These are phyloP conservation scores for Zygosaccharomyces gambellarensis DNA, from an alignment of 805 yeast species.

Conservation along the genomic window DNA sequence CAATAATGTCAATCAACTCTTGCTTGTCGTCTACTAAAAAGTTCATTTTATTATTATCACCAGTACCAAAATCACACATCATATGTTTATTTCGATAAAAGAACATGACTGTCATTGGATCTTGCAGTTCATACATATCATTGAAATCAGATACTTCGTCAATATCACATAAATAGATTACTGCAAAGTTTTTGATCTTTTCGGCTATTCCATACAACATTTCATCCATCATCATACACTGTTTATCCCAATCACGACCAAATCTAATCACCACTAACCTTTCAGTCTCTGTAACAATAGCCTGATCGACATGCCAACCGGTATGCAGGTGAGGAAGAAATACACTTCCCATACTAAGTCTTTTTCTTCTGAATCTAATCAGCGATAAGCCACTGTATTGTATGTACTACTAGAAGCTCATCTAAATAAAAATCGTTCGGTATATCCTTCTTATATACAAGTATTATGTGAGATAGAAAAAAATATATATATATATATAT, in stretches of 20 bases:
- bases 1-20: slow-evolving; percentile 86
- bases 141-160: slow-evolving; percentile 88
- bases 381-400: not conserved
- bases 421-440: slow-evolving; percentile 4
- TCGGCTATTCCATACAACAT: slow-evolving; percentile 72
- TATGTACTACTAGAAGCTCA: not conserved
- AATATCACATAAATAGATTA: slow-evolving; percentile 80
- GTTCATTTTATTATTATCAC: slow-evolving; percentile 91
- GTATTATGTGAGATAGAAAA: not conserved
- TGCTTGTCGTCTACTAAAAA: slow-evolving; percentile 75
- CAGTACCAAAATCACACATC: slow-evolving; percentile 99
- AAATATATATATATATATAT: not conserved
- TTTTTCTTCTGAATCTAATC: not conserved
- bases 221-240: slow-evolving; percentile 90
- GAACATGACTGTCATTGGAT: slow-evolving; percentile 90
- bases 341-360: slow-evolving; percentile 61
- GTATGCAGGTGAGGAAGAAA: slow-evolving; percentile 75
- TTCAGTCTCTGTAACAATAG: slow-evolving; percentile 89
- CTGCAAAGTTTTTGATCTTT: slow-evolving; percentile 82
- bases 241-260: slow-evolving; percentile 71
- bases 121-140: slow-evolving; percentile 49
- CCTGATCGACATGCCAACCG: slow-evolving; percentile 98
- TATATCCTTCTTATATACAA: slow-evolving; percentile 6
- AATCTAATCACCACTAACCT: slow-evolving; percentile 83
- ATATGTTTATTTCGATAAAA: slow-evolving; percentile 89